Base-by-base conservation (phyloP, 1,284 basidiomycete genomes). In the Volvariella surrecta region DNA sequence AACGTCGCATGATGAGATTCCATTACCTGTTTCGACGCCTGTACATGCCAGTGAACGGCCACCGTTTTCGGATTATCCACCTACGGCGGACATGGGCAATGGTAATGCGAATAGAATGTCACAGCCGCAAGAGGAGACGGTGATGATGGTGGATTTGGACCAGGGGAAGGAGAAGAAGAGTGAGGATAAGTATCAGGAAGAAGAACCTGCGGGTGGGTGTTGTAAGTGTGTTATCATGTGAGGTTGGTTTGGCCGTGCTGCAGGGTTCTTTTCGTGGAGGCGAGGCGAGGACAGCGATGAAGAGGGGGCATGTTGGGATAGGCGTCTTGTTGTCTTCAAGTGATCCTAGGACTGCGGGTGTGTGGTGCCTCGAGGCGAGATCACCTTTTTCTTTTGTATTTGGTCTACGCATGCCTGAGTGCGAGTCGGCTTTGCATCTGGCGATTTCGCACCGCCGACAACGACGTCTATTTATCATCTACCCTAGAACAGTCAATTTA, bases 221-320 rank as follows among this genome's bases (percentile, higher is more conserved):
- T 80, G 77, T 64, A 73, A 73, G 58, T 81, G 77, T 57, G 60
- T 75, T 47, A 63, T 80, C 53, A 80, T 80, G 77, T 81, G 70
- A 78, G 57, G 24, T 11, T 11, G 24, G 24, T 11, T 28, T 28
- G 6, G 6, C 11, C 24, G 24, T 28, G 6, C 11, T 28, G n/a
- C 24, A 11, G 11, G 6, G 6, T 28, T 28, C 11, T 28, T 28
- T 11, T 28, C 24, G 6, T 28, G 6, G 24, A 11, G 24, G 11
- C 11, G 24, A 6, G 6, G 24, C 6, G 24, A 6, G 24, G 6
- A 6, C 6, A 28, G 6, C 6, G 24, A 28, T 28, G 11, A 11
- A 28, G 11, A 6, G 24, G 24, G 11, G 11, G 6, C 11, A 28
- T 6, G 11, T 6, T 28, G 24, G 11, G n/a, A 28, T 28, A 28